Evolutionary conservation across 23 red algal genomes (phyloP).

Genomic region (Gracilaria caudata): DNA sequence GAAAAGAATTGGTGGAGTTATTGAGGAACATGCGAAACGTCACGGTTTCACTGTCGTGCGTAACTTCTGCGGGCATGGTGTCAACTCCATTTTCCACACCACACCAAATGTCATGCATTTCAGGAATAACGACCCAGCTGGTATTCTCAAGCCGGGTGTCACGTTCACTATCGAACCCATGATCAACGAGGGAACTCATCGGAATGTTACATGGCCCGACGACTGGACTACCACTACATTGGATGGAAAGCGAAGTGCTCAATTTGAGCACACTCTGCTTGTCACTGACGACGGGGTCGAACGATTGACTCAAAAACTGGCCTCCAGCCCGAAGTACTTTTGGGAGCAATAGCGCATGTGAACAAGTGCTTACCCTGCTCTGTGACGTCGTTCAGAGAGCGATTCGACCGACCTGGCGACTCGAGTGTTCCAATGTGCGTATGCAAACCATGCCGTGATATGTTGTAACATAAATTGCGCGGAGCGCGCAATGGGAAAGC

Average conservation of each 20-base stretch:
- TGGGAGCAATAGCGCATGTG: slow-evolving; percentile 78
- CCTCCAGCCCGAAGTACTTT: slow-evolving; percentile 70
- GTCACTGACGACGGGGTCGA: slow-evolving; percentile 82
- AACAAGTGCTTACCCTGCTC: no score
- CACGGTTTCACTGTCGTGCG: slow-evolving; percentile 77
- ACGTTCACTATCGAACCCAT: slow-evolving; percentile 99
- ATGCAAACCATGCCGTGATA: neutral
- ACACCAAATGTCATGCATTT: slow-evolving; percentile 93
- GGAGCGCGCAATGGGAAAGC: no score
- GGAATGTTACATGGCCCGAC: slow-evolving; percentile 88
- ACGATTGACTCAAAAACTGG: slow-evolving; percentile 63
- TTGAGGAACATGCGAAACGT: slow-evolving; percentile 80
- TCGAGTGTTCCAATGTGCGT: slow-evolving; percentile 1
- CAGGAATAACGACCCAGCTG: slow-evolving; percentile 77
- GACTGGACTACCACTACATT: slow-evolving; percentile 88
- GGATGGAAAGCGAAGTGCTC: slow-evolving; percentile 90
- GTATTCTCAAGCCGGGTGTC: slow-evolving; percentile 76
- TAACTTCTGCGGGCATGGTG: slow-evolving; percentile 97
- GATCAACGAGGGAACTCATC: slow-evolving; percentile 85
- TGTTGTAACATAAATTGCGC: no score
- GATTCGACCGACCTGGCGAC: slow-evolving; percentile 12
- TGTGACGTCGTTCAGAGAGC: neutral
- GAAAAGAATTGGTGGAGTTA: slow-evolving; percentile 85
- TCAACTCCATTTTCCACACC: slow-evolving; percentile 92
- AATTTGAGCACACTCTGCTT: slow-evolving; percentile 96